Evolutionary conservation across 805 yeast species (phyloP), one percentile per base, ranked within the genome.

Genomic region (Komagataella ulmi): DNA sequence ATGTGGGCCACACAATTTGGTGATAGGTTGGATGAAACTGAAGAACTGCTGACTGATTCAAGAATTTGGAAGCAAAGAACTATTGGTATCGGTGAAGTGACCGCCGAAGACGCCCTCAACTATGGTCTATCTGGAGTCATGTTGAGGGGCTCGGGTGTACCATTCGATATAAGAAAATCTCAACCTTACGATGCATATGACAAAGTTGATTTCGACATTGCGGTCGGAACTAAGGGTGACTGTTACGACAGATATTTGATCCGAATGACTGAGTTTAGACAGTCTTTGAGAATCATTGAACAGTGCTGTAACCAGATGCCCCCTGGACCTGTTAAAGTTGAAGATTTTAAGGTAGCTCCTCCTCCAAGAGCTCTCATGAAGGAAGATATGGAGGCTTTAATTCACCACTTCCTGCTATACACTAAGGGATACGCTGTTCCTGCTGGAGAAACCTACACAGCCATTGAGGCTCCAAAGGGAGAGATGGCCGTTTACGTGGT

Each of bases 1-100:
- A 87, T 87, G 91, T 88, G 96, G 96, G 95, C 95, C 52, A 88
- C 96, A 21, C 96, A 88, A 73, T 88, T 88, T 59, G 96, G 95
- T 65, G 96, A 88, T 72, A 80, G 96, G 72, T 70, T 88, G 58
- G 96, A 88, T 67, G 96, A 88, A 69, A 82, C 85, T 56, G 96
- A 88, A 72, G 96, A 88, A 70, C 76, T 88, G 71, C 76, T 84
- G 57, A 86, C 96, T 49, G 95, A 86, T 64, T 88, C 88, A 71
- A 83, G 96, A 71, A 88, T 88, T 68, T 88, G 96, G 96, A 84
- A 83, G 70, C 85, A 83, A 65, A 82, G 96, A 74, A 85, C 95
- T 23, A 69, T 80, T 52, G 89, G 80, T 58, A 82, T 88, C 55
- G 96, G 96, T 61, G 75, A 77, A 46, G 81, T 88, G 47, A 75